Base-by-base conservation (phyloP, 2,329 filamentous ascomycete genomes). In the Nigrospora oryzae region DNA sequence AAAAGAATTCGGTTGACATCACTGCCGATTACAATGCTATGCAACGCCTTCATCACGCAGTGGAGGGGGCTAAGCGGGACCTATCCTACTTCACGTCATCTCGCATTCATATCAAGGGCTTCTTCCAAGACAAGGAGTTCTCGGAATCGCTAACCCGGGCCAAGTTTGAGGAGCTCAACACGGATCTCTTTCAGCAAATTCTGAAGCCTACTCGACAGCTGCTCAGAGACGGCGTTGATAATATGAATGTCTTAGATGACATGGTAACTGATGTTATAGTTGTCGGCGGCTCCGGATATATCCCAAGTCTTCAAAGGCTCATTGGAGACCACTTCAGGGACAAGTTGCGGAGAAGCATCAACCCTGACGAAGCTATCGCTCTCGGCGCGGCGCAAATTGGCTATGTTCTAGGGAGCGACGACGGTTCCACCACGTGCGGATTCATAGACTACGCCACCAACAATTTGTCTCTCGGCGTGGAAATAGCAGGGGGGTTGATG, bases 91-190 rank as follows among this genome's bases (percentile, higher is more conserved):
- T 94, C 74, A 90, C 89, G 83, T 89, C 86, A 54, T 88, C 88
- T 56, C 86, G 87, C 58, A 89, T 95, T 57, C 93, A 97, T 74
- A 96, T 98, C 54, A 93, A 98, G 71, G 84, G 88, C 57, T 95
- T 98, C 86, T 86, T 88, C 73, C 82, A 95, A 59, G 93, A 93
- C 75, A 84, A 95, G 56, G 93, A 97, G 70, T 95, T 97, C 78
- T 96, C 90, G 40, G 91, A 97, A 83, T 96, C 89, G 51, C 81
- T 98, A 43, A 96, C 91, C 67, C 88, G 91, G 59, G 93, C 93
- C 78, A 97, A 97, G 81, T 97, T 98, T 62, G 93, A 98, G 75
- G 91, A 97, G 74, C 81, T 97, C 60, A 97, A 97, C 86, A 90
- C 90, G 59, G 91, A 97, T 62, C 84, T 97, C 51, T 97, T 97